Evolutionary conservation across 2,329 filamentous ascomycete genomes (phyloP).

Genomic region (Coleophoma cylindrospora): DNA sequence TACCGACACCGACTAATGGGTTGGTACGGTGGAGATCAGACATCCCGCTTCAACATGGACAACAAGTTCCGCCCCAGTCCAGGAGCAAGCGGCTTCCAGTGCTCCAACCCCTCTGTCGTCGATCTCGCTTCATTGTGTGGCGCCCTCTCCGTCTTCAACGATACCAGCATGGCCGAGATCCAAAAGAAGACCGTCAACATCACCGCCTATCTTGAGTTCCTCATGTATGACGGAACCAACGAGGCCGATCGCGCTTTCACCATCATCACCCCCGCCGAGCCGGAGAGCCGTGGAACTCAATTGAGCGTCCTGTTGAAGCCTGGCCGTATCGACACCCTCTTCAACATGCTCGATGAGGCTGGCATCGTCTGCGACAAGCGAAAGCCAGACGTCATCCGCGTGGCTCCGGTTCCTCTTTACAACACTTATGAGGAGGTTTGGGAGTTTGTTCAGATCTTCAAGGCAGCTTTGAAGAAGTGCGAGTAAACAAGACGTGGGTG

Average conservation of each 20-base stretch:
- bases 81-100: conserved; percentile 76
- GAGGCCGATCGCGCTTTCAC: conserved; percentile 32
- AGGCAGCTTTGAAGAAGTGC: conserved; percentile 15
- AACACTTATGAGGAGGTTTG: conserved; percentile 73
- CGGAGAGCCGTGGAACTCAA: conserved; percentile 39
- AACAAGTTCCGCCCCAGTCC: conserved; percentile 71
- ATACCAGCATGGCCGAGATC: conserved; percentile 64
- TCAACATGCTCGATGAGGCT: conserved; percentile 55
- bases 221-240: conserved; percentile 43
- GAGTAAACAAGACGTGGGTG: not conserved
- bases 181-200: conserved; percentile 66
- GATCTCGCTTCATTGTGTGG: conserved; percentile 73
- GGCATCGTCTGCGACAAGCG: conserved; percentile 79
- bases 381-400: conserved; percentile 77
- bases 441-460: conserved; percentile 49
- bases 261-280: conserved; percentile 32
- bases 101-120: conserved; percentile 78
- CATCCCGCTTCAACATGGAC: conserved; percentile 75
- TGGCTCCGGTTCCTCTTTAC: conserved; percentile 81
- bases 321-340: conserved; percentile 66
- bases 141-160: conserved; percentile 67
- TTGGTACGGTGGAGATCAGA: conserved; percentile 84
- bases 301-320: conserved; percentile 66
- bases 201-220: conserved; percentile 71
- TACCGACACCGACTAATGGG: conserved; percentile 68